phyloP scores from a whole-genome alignment of 345 rosid species.

The Salix dunnii region DNA sequence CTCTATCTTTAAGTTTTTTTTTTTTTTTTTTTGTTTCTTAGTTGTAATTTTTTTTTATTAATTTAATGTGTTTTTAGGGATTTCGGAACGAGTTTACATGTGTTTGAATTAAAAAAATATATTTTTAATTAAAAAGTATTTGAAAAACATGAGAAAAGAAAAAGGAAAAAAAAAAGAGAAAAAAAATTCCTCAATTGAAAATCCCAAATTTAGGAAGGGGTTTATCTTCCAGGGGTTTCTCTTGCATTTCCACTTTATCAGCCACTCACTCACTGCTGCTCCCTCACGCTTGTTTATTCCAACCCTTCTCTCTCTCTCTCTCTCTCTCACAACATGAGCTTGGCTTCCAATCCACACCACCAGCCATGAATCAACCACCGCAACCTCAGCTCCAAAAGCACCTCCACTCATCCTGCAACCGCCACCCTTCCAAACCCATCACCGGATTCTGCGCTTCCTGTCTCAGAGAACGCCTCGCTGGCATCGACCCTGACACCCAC shows the following conservation, averaged over 20 bases:
- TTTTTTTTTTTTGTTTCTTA: too few relatives aligned
- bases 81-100: too few relatives aligned
- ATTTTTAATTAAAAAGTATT: too few relatives aligned
- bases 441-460: constrained; percentile 68
- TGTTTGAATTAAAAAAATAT: too few relatives aligned
- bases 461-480: constrained; percentile 76
- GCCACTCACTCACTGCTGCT: background rate
- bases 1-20: too few relatives aligned
- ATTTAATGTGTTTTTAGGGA: too few relatives aligned
- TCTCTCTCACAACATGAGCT: constrained; percentile 6
- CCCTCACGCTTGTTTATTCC: background rate
- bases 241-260: background rate
- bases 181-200: background rate
- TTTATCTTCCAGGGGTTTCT: constrained; percentile 34
- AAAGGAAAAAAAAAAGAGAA: background rate
- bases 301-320: background rate
- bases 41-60: too few relatives aligned
- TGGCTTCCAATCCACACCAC: constrained; percentile 1
- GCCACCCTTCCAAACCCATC: constrained; percentile 51
- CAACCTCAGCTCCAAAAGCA: constrained; percentile 15
- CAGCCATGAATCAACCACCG: constrained; percentile 39
- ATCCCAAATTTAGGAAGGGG: constrained; percentile 17
- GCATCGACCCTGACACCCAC: constrained; percentile 45
- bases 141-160: too few relatives aligned
- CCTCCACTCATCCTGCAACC: constrained; percentile 52